These are phyloP conservation scores for Colletotrichum karsti DNA, from an alignment of 2,329 filamentous ascomycete species.

Conservation along the genomic window DNA sequence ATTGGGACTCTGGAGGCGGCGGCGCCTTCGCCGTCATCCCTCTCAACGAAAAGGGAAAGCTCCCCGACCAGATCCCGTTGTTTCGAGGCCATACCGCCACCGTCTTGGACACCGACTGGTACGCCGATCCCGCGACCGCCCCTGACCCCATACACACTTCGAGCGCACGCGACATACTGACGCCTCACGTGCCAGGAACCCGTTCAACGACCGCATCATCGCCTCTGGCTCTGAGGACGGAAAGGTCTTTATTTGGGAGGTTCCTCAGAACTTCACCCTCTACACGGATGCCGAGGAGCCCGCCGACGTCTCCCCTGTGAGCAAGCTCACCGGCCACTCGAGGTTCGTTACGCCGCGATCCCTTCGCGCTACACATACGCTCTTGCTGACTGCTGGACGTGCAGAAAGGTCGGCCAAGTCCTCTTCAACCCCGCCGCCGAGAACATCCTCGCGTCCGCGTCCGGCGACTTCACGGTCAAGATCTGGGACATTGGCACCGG, in stretches of 20 bases:
- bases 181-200: constrained; percentile 70
- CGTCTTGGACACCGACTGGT: constrained; percentile 98
- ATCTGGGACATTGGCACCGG: constrained; percentile 92
- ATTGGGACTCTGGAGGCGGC: constrained; percentile 97
- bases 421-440: constrained; percentile 97
- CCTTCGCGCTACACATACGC: neutral
- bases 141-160: neutral
- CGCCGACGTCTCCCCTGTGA: constrained; percentile 80
- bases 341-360: constrained; percentile 61
- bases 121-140: constrained; percentile 45
- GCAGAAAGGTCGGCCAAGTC: constrained; percentile 95
- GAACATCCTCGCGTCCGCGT: constrained; percentile 93
- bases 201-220: constrained; percentile 93
- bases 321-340: constrained; percentile 86
- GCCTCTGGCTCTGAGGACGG: constrained; percentile 96
- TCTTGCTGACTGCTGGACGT: neutral
- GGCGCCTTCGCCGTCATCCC: constrained; percentile 98
- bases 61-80: constrained; percentile 91
- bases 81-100: constrained; percentile 96
- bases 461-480: constrained; percentile 94
- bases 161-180: constrained; percentile 36
- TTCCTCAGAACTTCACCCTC: constrained; percentile 87
- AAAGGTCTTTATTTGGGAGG: constrained; percentile 97
- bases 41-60: constrained; percentile 85
- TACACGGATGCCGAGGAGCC: constrained; percentile 87